phyloP scores from a whole-genome alignment of 208 protist genomes.

The Crithidia fasciculata region DNA sequence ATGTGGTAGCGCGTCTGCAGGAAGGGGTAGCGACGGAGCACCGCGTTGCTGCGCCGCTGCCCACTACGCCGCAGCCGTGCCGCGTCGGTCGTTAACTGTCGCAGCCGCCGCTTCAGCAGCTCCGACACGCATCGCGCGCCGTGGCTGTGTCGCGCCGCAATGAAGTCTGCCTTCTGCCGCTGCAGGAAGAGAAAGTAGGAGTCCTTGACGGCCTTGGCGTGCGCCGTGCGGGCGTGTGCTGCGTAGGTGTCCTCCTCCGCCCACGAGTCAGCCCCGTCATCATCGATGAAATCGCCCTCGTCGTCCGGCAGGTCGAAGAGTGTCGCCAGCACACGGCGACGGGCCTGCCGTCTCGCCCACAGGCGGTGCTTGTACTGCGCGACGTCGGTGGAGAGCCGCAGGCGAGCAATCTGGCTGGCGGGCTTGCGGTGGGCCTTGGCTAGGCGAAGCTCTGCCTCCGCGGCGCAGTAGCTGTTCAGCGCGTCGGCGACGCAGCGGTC shows the following conservation, averaged over 20 bases:
- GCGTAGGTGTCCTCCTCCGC: conserved; percentile 28
- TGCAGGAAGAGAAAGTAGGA: conserved; percentile 63
- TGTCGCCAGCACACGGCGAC: conserved; percentile 34
- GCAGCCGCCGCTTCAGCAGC: conserved; percentile 36
- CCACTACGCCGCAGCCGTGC: too few relatives aligned
- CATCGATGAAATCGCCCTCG: conserved; percentile 20
- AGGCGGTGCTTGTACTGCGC: conserved; percentile 54
- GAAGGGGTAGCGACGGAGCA: conserved; percentile 49
- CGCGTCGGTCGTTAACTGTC: conserved; percentile 28
- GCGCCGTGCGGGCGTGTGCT: conserved; percentile 24
- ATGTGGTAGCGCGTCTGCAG: neutral
- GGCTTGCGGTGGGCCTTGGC: conserved; percentile 31
- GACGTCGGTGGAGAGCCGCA: conserved; percentile 35
- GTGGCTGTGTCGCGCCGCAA: neutral
- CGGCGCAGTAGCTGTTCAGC: conserved; percentile 45
- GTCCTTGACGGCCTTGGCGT: conserved; percentile 32
- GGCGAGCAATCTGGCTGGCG: conserved; percentile 19
- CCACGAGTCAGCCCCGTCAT: conserved; percentile 14
- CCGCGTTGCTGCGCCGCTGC: too few relatives aligned
- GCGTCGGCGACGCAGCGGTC: conserved; percentile 57
- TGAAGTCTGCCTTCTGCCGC: conserved; percentile 24
- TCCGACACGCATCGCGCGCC: neutral
- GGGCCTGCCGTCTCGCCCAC: conserved; percentile 47
- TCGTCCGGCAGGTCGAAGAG: conserved; percentile 36
- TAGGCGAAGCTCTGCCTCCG: conserved; percentile 52